Conservation (phyloP, 202 grass and related monocot species). For the Panicum hallii region DNA sequence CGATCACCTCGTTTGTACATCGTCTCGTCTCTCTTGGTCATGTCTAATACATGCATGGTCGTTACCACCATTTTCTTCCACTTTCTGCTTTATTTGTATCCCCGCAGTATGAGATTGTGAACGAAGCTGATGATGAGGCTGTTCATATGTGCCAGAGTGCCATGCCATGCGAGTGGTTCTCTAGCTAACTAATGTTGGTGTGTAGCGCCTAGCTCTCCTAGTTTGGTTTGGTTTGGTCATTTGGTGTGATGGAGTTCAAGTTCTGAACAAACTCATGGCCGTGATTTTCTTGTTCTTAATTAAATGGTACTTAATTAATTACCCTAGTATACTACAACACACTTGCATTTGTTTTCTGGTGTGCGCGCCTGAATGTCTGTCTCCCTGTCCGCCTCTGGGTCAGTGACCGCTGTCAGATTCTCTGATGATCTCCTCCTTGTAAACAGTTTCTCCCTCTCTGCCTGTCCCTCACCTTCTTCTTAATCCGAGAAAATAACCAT, state of each 20-base stretch:
- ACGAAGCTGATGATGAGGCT: neutral
- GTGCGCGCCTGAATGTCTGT: conserved; percentile 26
- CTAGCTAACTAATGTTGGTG: neutral
- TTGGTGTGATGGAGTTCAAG: neutral
- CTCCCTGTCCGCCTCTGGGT: conserved; percentile 26
- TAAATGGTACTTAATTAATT: neutral
- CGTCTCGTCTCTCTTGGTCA: neutral
- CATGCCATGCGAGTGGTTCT: neutral
- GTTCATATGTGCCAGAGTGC: neutral
- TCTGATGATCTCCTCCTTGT: neutral
- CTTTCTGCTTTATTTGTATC: neutral
- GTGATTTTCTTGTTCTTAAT: neutral
- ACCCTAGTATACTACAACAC: neutral
- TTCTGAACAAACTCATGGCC: neutral
- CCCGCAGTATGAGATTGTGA: neutral
- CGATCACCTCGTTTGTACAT: conserved; percentile 43
- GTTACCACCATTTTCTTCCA: neutral
- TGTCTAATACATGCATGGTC: neutral
- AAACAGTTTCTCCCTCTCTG: neutral
- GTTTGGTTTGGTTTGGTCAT: neutral
- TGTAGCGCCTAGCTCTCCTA: too few relatives aligned
- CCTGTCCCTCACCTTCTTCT: neutral
- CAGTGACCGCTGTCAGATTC: conserved; percentile 19
- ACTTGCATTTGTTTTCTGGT: conserved; percentile 24
- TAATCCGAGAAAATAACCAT: neutral